phyloP scores from a whole-genome alignment of 371 early-diverging fungal genomes.

The Catenaria anguillulae region DNA sequence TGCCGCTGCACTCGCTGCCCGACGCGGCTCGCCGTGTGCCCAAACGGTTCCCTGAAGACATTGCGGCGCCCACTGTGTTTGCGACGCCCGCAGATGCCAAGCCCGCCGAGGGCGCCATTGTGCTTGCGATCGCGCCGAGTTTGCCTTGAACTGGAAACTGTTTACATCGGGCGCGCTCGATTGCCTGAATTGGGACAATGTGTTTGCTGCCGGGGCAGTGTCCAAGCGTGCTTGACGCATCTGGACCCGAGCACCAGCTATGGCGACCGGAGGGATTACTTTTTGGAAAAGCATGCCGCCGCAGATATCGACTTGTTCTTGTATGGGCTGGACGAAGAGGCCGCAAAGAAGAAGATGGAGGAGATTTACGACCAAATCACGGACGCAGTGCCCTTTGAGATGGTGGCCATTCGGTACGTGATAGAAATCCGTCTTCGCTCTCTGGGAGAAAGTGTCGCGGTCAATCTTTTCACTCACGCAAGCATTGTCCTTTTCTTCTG shows the following conservation, averaged over 20 bases:
- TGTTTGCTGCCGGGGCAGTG: conserved; percentile 21
- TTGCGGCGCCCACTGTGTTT: background rate
- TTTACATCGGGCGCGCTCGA: conserved; percentile 10
- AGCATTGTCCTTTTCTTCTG: background rate
- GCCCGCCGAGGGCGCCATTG: background rate
- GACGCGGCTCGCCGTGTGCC: background rate
- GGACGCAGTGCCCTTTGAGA: conserved; percentile 15
- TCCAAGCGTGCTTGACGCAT: conserved; percentile 16
- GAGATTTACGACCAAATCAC: conserved; percentile 13
- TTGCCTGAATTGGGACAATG: conserved; percentile 16
- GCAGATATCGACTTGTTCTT: conserved; percentile 24
- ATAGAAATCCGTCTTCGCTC: too few relatives aligned
- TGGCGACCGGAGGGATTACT: conserved; percentile 13
- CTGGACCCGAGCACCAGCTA: background rate
- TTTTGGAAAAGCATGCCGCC: conserved; percentile 9
- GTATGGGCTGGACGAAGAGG: conserved; percentile 19
- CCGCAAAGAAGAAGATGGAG: conserved; percentile 19
- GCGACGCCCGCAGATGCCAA: background rate
- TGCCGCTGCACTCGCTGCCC: background rate
- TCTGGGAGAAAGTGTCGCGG: too few relatives aligned
- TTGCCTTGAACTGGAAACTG: conserved; percentile 11
- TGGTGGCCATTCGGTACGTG: conserved; percentile 10
- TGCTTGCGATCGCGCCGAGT: background rate
- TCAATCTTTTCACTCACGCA: too few relatives aligned
- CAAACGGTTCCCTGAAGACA: background rate